These are phyloP conservation scores for Manihot esculenta DNA, from an alignment of 441 rosid species.

Conservation along the genomic window DNA sequence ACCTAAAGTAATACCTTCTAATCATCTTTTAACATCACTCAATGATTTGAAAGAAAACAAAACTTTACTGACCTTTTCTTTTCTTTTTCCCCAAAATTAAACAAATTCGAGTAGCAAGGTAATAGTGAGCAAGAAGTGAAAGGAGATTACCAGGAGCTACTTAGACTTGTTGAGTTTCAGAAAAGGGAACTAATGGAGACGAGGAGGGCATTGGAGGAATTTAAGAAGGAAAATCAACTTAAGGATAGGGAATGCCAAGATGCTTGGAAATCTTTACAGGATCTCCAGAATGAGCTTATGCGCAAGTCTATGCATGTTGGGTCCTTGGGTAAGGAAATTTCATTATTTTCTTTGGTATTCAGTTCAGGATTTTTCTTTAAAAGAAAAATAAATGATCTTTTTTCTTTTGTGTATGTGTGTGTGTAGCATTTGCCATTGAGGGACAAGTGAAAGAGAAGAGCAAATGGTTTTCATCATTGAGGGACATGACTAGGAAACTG, in stretches of 20 bases:
- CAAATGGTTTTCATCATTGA: constrained; percentile 86
- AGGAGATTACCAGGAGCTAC: constrained; percentile 42
- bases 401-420: constrained; percentile 1
- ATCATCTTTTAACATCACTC: neutral
- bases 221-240: constrained; percentile 59
- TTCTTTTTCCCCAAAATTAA: neutral
- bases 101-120: constrained; percentile 31
- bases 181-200: constrained; percentile 48
- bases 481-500: constrained; percentile 83
- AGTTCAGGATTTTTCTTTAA: neutral
- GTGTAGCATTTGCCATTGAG: constrained; percentile 89
- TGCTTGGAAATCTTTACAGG: constrained; percentile 63
- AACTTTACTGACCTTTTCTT: neutral
- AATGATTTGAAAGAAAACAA: neutral
- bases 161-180: constrained; percentile 46
- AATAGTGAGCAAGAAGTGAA: constrained; percentile 35
- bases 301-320: constrained; percentile 99
- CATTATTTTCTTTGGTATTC: neutral
- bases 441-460: constrained; percentile 98
- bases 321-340: constrained; percentile 64
- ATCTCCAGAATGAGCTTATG: constrained; percentile 86
- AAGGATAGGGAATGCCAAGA: constrained; percentile 75
- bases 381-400: no score
- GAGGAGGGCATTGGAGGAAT: constrained; percentile 57
- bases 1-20: constrained; percentile 32